Evolutionary conservation across 1,284 basidiomycete species (phyloP), one percentile per base, ranked within the genome.

Genomic region (Sporisorium reilianum): DNA sequence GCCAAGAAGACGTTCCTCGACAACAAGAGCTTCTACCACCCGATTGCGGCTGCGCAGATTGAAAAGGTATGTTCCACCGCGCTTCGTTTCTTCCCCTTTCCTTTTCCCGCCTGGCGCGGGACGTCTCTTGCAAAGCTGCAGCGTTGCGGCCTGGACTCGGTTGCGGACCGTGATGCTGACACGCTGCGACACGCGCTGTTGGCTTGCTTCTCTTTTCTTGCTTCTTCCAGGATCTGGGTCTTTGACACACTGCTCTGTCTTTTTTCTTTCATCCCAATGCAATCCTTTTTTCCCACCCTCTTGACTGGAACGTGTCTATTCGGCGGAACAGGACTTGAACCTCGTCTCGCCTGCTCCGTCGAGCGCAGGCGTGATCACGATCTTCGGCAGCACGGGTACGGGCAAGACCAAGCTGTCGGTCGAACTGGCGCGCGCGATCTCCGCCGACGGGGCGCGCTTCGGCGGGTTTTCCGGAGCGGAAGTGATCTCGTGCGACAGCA

Each of bases 371-470:
- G 56, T 71, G 28, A 89, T 98, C 54, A 89, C 92, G 11, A 91
- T 99, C 55, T 92, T 95, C 64, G 96, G 96, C 22, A 95, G 94
- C 0, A 99, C 96, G 2, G 97, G 96, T 11, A 95, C 96, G 16
- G 97, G 97, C 57, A 99, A 99, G 86, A 96, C 95, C 7, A 92
- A 93, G 69, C 89, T 99, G 2, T 93, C 93, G 0, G 90, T 99
- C 22, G 91, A 97, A 63, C 88, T 99, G 16, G 94, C 94, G 14
- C 87, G 90, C 26, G 88, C 88, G 18, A 54, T 85, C 20, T n/a
- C 54, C 5, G 25, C 40, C 2, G n/a, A 49, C 20, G 10, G 48
- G 2, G 36, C 8, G 0, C 40, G 45, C 1, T 63, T 44, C n/a
- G 67, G 61, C 3, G n/a, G 40, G 9, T 62, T 59, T n/a, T 34